Evolutionary conservation across 2,329 filamentous ascomycete species (phyloP).

Genomic region (Biscogniauxia mediterranea): DNA sequence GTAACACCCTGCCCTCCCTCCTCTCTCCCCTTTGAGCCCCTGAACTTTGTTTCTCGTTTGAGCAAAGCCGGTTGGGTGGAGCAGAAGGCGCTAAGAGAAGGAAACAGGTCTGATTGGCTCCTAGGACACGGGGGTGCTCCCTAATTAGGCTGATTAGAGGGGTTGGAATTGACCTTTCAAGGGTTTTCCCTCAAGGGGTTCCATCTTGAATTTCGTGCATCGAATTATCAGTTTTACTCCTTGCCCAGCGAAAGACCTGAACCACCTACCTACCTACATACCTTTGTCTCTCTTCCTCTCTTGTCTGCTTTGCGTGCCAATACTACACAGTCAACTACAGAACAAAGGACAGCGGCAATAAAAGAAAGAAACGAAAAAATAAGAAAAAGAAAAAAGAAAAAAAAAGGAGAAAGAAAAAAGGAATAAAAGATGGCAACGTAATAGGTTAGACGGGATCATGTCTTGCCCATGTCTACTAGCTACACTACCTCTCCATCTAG

Average conservation of each 20-base stretch:
- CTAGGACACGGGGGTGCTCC: not conserved
- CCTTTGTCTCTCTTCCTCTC: not conserved
- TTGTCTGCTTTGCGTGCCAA: too few species aligned
- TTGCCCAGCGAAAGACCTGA: constrained; percentile 14
- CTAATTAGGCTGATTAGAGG: not conserved
- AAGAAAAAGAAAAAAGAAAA: too few species aligned
- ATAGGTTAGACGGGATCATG: constrained; percentile 34
- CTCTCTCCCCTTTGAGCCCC: not conserved
- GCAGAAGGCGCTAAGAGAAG: constrained; percentile 6
- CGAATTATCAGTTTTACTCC: constrained; percentile 16
- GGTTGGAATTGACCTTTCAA: constrained; percentile 15
- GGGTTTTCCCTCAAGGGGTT: not conserved
- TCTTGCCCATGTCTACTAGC: constrained; percentile 35
- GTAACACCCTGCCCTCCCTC: too few species aligned
- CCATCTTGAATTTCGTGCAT: constrained; percentile 15
- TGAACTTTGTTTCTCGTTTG: not conserved
- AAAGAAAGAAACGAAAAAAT: too few species aligned
- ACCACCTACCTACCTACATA: constrained; percentile 10
- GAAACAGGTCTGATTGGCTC: not conserved
- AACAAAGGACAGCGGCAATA: too few species aligned
- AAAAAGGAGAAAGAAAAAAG: too few species aligned
- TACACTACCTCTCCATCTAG: not conserved
- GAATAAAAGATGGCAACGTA: constrained; percentile 23
- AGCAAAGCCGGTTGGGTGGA: not conserved
- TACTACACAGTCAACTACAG: too few species aligned